Evolutionary conservation across 2,329 filamentous ascomycete species (phyloP).

Genomic region (Lachnellula cervina): DNA sequence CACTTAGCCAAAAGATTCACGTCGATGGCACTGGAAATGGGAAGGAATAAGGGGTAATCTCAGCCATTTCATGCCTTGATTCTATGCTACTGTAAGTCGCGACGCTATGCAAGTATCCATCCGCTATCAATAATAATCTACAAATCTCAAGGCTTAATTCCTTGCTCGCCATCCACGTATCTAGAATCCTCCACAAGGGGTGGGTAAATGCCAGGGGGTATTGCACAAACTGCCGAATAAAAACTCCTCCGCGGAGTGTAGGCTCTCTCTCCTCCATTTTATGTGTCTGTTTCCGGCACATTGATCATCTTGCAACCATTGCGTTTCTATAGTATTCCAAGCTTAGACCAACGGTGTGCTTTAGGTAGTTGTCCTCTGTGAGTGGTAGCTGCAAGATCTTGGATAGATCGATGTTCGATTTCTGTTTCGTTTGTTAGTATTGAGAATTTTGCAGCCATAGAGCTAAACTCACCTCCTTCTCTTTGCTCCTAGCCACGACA

Average conservation of each 20-base stretch:
- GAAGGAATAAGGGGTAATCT: neutral
- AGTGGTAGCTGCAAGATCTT: slow-evolving; percentile 58
- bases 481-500: slow-evolving; percentile 50
- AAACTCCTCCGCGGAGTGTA: neutral
- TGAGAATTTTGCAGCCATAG: neutral
- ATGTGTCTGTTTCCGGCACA: neutral
- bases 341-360: slow-evolving; percentile 66
- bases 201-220: slow-evolving; percentile 7
- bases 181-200: slow-evolving; percentile 3
- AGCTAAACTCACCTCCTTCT: slow-evolving; percentile 48
- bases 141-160: slow-evolving; percentile 17
- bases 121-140: slow-evolving; percentile 12
- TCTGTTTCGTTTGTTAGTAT: slow-evolving; percentile 31
- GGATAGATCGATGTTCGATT: slow-evolving; percentile 35
- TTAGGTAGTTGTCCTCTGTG: slow-evolving; percentile 67
- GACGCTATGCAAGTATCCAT: slow-evolving; percentile 14
- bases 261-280: neutral
- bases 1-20: neutral
- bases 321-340: slow-evolving; percentile 55
- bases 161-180: slow-evolving; percentile 22
- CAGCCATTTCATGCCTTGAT: slow-evolving; percentile 22
- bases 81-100: slow-evolving; percentile 15
- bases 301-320: slow-evolving; percentile 23
- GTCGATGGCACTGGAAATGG: neutral
- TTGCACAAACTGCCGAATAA: slow-evolving; percentile 10